Evolutionary conservation across 2,329 filamentous ascomycete species (phyloP).

Genomic region (Tolypocladium inflatum): DNA sequence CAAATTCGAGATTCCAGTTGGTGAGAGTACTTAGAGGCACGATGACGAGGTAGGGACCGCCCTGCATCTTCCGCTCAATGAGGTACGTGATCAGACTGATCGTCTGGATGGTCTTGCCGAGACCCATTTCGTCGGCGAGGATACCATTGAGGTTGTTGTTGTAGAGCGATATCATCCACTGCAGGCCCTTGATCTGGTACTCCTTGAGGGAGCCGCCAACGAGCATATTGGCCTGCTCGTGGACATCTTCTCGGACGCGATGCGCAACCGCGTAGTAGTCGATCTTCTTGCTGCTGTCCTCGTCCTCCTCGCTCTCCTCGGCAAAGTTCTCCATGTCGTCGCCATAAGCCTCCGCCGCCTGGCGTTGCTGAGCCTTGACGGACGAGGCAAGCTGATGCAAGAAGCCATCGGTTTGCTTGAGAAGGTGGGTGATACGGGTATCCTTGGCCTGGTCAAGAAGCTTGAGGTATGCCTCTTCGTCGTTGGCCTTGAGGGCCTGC

Average conservation of each 20-base stretch:
- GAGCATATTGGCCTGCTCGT: conserved; percentile 70
- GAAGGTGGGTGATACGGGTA: conserved; percentile 94
- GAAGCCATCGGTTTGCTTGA: conserved; percentile 96
- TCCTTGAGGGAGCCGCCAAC: conserved; percentile 92
- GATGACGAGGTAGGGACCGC: conserved; percentile 90
- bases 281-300: conserved; percentile 68
- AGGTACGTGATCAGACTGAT: conserved; percentile 96
- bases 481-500: conserved; percentile 95
- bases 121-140: conserved; percentile 97
- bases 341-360: conserved; percentile 69
- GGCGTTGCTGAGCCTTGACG: conserved; percentile 87
- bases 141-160: conserved; percentile 99
- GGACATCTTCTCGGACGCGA: conserved; percentile 87
- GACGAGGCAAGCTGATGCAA: conserved; percentile 90
- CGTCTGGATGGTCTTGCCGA: conserved; percentile 98
- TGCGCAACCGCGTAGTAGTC: conserved; percentile 99
- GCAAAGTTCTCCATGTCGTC: conserved; percentile 42
- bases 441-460: conserved; percentile 97
- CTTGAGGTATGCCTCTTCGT: conserved; percentile 97
- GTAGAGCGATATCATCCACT: conserved; percentile 99
- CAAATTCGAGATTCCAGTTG: conserved; percentile 98
- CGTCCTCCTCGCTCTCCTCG: conserved; percentile 60
- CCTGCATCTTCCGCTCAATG: conserved; percentile 89
- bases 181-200: conserved; percentile 95
- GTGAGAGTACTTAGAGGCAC: conserved; percentile 94